Base-by-base conservation (phyloP, 305 asterid species). In the Fraxinus xanthoxyloides region DNA sequence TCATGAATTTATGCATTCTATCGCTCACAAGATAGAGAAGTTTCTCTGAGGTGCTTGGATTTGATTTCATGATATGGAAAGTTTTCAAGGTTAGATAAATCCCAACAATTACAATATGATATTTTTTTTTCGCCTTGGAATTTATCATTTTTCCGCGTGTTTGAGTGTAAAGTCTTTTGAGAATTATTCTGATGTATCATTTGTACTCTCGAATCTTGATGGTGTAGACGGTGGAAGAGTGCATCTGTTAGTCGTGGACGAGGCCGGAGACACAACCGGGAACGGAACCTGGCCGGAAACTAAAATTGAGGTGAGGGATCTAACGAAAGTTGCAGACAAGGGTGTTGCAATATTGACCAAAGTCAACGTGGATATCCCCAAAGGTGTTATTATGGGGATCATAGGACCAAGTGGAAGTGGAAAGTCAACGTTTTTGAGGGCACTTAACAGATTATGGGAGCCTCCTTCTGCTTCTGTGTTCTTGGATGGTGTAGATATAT, bases 351-450 rank as follows among this genome's bases (percentile, higher is more conserved):
- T 92, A 43, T 84, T 92, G 77, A 86, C 35, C 83, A 88, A 87
- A 77, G 86, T 92, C 82, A 90, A 80, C 85, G 63, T 84, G 73
- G 91, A 92, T 78, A 89, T 92, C 54, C 93, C 91, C 30, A 86
- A 56, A 82, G 95, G 92, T 21, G 79, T 84, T 17, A 90, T 92
- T 82, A 85, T 90, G 90, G 97, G 95, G 34, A 87, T 92, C 56
- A 92, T 92, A 69, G 97, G 97, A 2, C 97, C 97, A 3, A 92
- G 97, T 82, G 95, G 95, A 3, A 92, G 97, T 72, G 95, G 97
- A 21, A 92, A 92, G 84, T 92, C 97, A 19, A 92, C 97, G 12
- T 87, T 92, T 67, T 75, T 91, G 43, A 88, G 97, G 88, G 92
- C 97, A 21, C 86, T 92, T 2, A 92, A 92, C 54, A 84, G 97